Evolutionary conservation across 306 rosid genomes (phyloP).

Genomic region (Calophaca sinica): DNA sequence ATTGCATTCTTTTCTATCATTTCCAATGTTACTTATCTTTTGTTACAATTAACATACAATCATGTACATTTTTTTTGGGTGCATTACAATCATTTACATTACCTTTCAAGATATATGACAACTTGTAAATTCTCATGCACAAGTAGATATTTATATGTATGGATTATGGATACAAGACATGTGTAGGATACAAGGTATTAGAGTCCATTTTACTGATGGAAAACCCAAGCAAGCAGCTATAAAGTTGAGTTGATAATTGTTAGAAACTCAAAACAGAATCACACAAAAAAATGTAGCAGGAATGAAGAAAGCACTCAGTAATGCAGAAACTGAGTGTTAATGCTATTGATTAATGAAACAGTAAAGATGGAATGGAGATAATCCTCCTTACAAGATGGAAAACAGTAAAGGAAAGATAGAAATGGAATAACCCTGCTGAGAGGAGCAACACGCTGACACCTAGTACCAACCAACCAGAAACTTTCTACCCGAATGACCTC

Average conservation of each 20-base stretch:
- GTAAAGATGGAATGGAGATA: too few relatives aligned
- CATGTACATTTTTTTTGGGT: too few relatives aligned
- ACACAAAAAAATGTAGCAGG: too few relatives aligned
- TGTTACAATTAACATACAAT: background rate
- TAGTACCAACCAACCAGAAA: too few relatives aligned
- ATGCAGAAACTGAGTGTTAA: too few relatives aligned
- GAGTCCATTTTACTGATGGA: constrained; percentile 16
- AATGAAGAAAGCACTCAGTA: too few relatives aligned
- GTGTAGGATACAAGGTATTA: background rate
- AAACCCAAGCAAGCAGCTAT: background rate
- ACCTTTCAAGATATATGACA: constrained; percentile 25
- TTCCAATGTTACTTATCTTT: constrained; percentile 9
- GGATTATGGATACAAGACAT: background rate
- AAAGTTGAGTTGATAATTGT: background rate
- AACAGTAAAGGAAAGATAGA: too few relatives aligned
- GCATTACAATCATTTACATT: background rate
- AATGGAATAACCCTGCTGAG: too few relatives aligned
- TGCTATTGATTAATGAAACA: background rate
- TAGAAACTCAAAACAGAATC: too few relatives aligned
- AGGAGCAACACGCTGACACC: too few relatives aligned
- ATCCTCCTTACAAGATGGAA: too few relatives aligned
- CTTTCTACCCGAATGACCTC: too few relatives aligned
- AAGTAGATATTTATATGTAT: background rate
- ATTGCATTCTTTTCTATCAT: constrained; percentile 28
- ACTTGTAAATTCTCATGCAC: constrained; percentile 21